These are phyloP conservation scores for Mortierella sp. DNA, from an alignment of 371 early-diverging fungal species.

Conservation along the genomic window DNA sequence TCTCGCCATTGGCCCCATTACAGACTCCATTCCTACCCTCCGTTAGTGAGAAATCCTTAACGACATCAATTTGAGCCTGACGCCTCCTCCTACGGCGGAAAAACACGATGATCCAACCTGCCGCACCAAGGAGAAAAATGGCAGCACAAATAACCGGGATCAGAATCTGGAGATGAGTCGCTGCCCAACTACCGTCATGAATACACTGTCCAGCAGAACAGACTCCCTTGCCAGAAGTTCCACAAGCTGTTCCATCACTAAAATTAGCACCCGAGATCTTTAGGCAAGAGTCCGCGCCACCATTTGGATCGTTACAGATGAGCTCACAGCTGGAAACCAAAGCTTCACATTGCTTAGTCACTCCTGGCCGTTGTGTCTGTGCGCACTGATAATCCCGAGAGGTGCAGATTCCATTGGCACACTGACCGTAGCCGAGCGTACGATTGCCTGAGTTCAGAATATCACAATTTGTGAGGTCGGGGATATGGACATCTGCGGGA, in stretches of 20 bases:
- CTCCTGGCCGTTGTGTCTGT: slow-evolving; percentile 15
- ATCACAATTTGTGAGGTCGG: slow-evolving; percentile 77
- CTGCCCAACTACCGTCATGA: slow-evolving; percentile 55
- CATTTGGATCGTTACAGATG: slow-evolving; percentile 69
- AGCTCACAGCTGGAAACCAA: slow-evolving; percentile 66
- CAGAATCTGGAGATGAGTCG: slow-evolving; percentile 56
- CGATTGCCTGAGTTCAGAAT: not conserved
- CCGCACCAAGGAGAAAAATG: slow-evolving; percentile 45
- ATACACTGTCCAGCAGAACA: slow-evolving; percentile 64
- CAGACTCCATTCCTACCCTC: no score
- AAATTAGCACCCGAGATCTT: slow-evolving; percentile 76
- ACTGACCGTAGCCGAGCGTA: slow-evolving; percentile 54
- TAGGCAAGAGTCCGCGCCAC: slow-evolving; percentile 61
- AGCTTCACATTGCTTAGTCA: slow-evolving; percentile 61
- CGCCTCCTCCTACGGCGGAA: no score
- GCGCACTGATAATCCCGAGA: slow-evolving; percentile 83
- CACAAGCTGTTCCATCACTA: slow-evolving; percentile 91
- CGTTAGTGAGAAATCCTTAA: no score
- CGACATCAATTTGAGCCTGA: no score
- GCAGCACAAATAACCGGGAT: slow-evolving; percentile 64
- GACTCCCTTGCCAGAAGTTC: slow-evolving; percentile 28
- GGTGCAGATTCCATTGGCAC: slow-evolving; percentile 91
- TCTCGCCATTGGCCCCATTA: not conserved
- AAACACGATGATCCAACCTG: not conserved
- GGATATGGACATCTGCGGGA: slow-evolving; percentile 72